Conservation (phyloP, 78 protist genomes). For the Dictyostelium capitatum region DNA sequence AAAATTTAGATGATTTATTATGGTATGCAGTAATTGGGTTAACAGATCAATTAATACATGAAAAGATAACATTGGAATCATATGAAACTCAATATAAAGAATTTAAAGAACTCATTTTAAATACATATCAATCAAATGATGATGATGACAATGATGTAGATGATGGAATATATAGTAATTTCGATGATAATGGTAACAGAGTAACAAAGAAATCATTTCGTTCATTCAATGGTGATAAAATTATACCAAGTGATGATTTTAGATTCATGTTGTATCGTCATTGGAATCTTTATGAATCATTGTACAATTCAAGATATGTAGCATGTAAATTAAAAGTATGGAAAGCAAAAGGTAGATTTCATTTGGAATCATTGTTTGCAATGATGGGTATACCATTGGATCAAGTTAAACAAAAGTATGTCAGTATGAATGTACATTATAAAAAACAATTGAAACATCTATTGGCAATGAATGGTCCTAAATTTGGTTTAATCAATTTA, state of each 20-base stretch:
- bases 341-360: slow-evolving; percentile 66
- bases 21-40: slow-evolving; percentile 83
- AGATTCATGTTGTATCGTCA: slow-evolving; percentile 83
- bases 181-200: background rate
- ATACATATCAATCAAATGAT: background rate
- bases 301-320: slow-evolving; percentile 59
- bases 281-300: slow-evolving; percentile 83
- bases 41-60: slow-evolving; percentile 86
- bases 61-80: slow-evolving; percentile 15
- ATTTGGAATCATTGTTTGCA: slow-evolving; percentile 71
- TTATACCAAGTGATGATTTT: slow-evolving; percentile 59
- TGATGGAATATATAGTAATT: background rate
- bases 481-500: slow-evolving; percentile 62
- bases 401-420: slow-evolving; percentile 49
- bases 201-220: background rate
- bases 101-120: slow-evolving; percentile 27
- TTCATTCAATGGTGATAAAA: background rate
- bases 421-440: slow-evolving; percentile 21
- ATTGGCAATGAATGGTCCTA: slow-evolving; percentile 13
- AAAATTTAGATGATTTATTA: slow-evolving; percentile 51
- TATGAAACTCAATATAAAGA: slow-evolving; percentile 43
- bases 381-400: slow-evolving; percentile 80
- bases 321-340: slow-evolving; percentile 64
- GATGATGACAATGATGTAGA: background rate
- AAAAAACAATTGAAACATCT: slow-evolving; percentile 14